Conservation (phyloP, 495 filamentous ascomycete species). For the Pyrenula aspistea region DNA sequence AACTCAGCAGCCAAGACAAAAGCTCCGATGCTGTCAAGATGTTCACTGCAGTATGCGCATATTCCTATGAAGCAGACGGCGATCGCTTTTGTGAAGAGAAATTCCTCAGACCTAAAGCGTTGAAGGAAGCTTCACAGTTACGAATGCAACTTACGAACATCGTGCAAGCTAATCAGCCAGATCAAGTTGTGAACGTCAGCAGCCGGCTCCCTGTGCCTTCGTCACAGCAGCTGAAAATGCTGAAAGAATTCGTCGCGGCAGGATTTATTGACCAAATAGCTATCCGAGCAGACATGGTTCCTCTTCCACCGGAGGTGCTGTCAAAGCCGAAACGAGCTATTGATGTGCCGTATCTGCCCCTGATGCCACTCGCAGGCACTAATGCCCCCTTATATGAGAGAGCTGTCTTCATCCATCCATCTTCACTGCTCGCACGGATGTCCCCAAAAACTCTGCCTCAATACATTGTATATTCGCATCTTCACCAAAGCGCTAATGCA, state of each 20-base stretch:
- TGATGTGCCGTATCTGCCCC: constrained; percentile 81
- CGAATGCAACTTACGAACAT: constrained; percentile 73
- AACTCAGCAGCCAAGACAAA: constrained; percentile 70
- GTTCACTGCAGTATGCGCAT: constrained; percentile 70
- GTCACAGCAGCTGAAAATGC: constrained; percentile 58
- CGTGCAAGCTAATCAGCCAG: constrained; percentile 60
- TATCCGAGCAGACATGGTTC: constrained; percentile 77
- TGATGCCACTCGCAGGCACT: constrained; percentile 48
- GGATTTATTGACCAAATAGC: constrained; percentile 95
- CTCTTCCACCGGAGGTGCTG: constrained; percentile 54
- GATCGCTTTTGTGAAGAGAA: constrained; percentile 65
- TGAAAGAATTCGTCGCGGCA: constrained; percentile 83
- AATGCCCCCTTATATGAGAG: constrained; percentile 36
- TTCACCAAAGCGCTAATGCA: constrained; percentile 54
- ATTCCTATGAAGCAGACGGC: constrained; percentile 60
- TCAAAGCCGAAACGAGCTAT: constrained; percentile 69
- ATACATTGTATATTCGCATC: constrained; percentile 77
- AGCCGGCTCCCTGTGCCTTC: constrained; percentile 57
- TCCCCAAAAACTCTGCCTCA: constrained; percentile 65
- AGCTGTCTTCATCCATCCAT: constrained; percentile 76
- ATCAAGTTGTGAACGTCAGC: constrained; percentile 45
- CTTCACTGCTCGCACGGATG: constrained; percentile 61
- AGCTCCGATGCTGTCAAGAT: constrained; percentile 83
- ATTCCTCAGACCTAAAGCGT: constrained; percentile 75
- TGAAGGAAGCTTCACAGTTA: constrained; percentile 76